Conservation (phyloP, 2,329 filamentous ascomycete species). For the Talaromyces sp. region DNA sequence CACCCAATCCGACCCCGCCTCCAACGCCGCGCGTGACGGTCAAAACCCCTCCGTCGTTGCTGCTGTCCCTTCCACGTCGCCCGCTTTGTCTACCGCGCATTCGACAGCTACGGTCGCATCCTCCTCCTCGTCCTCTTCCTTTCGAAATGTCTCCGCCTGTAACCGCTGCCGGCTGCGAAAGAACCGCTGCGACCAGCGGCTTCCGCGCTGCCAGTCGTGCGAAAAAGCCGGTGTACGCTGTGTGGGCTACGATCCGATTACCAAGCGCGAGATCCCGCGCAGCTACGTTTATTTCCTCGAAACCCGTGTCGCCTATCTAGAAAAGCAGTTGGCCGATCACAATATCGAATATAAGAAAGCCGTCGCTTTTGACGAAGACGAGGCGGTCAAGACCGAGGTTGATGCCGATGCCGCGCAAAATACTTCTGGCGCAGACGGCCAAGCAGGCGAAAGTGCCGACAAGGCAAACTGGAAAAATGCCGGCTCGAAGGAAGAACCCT, state of each 20-base stretch:
- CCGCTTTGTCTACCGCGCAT: constrained; percentile 29
- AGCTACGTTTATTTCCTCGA: constrained; percentile 95
- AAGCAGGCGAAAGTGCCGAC: constrained; percentile 18
- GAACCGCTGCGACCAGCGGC: constrained; percentile 90
- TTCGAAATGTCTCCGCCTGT: constrained; percentile 90
- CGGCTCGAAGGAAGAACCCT: constrained; percentile 27
- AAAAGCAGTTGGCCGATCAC: constrained; percentile 70
- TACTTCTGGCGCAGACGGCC: constrained; percentile 20
- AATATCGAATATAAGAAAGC: constrained; percentile 73
- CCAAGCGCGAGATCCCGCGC: constrained; percentile 90
- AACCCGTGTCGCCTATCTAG: constrained; percentile 79
- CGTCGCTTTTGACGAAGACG: constrained; percentile 63
- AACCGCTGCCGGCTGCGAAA: constrained; percentile 90
- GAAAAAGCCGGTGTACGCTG: constrained; percentile 91
- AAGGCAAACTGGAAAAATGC: constrained; percentile 17
- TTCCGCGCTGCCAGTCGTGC: constrained; percentile 88
- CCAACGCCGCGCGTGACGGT: constrained; percentile 22
- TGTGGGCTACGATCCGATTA: constrained; percentile 94
- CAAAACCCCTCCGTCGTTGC: constrained; percentile 16
- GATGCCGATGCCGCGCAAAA: constrained; percentile 28
- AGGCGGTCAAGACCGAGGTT: constrained; percentile 33
- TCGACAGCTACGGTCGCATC: constrained; percentile 27
- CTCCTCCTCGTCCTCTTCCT: constrained; percentile 50
- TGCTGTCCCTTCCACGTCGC: constrained; percentile 20
- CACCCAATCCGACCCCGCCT: constrained; percentile 22